A percentile compares a stretch with the other conserved stretches of the same genome.
phyloP scores from a whole-genome alignment of 169 alveolate genomes.

The Babesia divergens region DNA sequence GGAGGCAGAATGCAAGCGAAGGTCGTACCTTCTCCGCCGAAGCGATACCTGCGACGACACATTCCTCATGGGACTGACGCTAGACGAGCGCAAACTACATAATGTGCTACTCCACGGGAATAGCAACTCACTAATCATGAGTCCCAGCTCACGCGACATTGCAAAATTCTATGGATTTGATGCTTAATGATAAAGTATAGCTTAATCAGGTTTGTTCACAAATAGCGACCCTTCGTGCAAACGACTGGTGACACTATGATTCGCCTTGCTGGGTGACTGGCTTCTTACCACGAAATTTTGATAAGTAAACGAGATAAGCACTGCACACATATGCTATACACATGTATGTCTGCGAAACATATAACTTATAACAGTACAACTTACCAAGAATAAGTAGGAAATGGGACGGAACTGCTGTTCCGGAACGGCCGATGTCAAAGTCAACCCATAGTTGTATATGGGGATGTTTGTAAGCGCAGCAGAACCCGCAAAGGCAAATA shows the following conservation, averaged over 20 bases:
- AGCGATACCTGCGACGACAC: conserved; percentile 53
- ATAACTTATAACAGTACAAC: background rate
- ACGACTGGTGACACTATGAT: no score
- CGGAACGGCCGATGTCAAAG: background rate
- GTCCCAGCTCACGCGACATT: background rate
- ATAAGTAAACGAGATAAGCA: conserved; percentile 13
- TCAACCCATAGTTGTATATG: conserved; percentile 20
- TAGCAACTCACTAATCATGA: conserved; percentile 24
- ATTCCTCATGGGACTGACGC: conserved; percentile 58
- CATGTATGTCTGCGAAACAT: conserved; percentile 33
- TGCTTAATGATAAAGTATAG: no score
- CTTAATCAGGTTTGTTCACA: no score
- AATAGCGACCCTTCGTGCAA: no score
- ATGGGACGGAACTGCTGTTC: conserved; percentile 51
- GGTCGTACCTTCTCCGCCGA: conserved; percentile 64
- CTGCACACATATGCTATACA: conserved; percentile 7
- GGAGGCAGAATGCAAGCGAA: conserved; percentile 72
- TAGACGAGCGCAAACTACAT: conserved; percentile 44
- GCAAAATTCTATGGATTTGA: conserved; percentile 41
- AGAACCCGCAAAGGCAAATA: conserved; percentile 21
- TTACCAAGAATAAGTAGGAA: conserved; percentile 19
- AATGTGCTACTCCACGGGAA: conserved; percentile 38
- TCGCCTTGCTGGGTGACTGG: no score
- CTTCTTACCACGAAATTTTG: conserved; percentile 6
- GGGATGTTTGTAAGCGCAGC: conserved; percentile 42